Base-by-base conservation (phyloP, 1,284 basidiomycete genomes). In the Serendipita sp. region DNA sequence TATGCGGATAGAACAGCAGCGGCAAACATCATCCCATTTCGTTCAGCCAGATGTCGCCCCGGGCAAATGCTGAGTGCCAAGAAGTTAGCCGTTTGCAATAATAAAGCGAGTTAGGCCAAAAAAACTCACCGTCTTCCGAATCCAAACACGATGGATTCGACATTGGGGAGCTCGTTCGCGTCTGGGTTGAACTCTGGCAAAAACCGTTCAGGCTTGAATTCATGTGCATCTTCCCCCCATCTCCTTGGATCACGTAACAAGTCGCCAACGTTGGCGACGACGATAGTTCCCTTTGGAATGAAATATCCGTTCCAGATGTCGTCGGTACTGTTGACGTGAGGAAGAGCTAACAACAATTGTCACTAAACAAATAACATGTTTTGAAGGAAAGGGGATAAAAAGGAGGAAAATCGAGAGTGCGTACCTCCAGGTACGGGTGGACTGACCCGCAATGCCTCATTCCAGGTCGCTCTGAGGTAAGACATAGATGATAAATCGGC, bases 181-280 rank as follows among this genome's bases (percentile, higher is more conserved):
- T 8, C 8, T 4, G 53, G 53, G 30, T 58, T 58, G 30, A 22
- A 34, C 29, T 58, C 53, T 34, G 22, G 22, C 2, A 58, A 26
- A 32, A 58, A 58, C 15, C 53, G 22, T 22, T 58, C 30, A 8
- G 53, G 53, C 1, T 58, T 58, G 32, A 58, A 58, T n/a, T 58
- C 26, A 8, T 58, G 15, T 10, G 22, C 30, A 2, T 58, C 53
- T 2, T 58, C 30, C 32, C 53, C 53, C 53, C 53, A 58, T 58
- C 10, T 35, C 10, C 53, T 12, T 2, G 53, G 53, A 34, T 58
- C 53, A 12, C 53, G n/a, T 4, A 58, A 8, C 6, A 58, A 49
- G 8, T 22, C 29, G 5, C 45, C 45, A 22, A 75, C 69, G 64
- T 79, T 79, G 3, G 75, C 72, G 29, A 79, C 6, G 26, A 58